Percentiles rank a stretch among this genome's conserved stretches.
phyloP scores from a whole-genome alignment of 106 monocot genomes.

The Apostasia shenzhenica region DNA sequence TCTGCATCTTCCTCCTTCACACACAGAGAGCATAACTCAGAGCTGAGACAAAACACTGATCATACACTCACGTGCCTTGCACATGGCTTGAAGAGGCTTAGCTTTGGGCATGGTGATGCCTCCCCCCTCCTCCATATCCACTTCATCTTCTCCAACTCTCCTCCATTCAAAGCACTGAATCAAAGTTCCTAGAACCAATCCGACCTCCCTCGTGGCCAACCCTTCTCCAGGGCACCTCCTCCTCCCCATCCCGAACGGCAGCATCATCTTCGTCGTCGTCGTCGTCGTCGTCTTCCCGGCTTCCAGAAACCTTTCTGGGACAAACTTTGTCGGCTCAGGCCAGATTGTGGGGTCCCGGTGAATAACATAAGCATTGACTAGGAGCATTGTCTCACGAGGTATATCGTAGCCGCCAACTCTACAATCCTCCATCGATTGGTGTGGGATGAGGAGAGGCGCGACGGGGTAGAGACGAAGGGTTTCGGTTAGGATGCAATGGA shows the following conservation, averaged over 20 bases:
- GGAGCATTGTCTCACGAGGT: neutral
- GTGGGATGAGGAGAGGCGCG: conserved; percentile 4
- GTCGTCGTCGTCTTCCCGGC: neutral
- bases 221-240: conserved; percentile 14
- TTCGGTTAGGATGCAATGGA: conserved; percentile 4
- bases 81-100: conserved; percentile 7
- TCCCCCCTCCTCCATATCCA: conserved; percentile 9
- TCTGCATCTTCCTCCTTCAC: too few species aligned
- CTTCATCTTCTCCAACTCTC: conserved; percentile 4
- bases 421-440: conserved; percentile 1
- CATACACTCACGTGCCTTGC: neutral
- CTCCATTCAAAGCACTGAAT: conserved; percentile 24
- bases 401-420: neutral
- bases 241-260: conserved; percentile 17
- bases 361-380: conserved; percentile 1
- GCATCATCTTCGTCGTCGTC: neutral
- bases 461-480: conserved; percentile 8
- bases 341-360: conserved; percentile 3
- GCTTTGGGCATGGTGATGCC: conserved; percentile 6
- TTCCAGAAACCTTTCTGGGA: conserved; percentile 1
- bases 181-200: conserved; percentile 9
- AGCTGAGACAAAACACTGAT: neutral
- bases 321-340: neutral
- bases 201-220: conserved; percentile 8
- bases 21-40: too few species aligned